phyloP scores from a whole-genome alignment of 345 rosid genomes.

The Eutrema heterophyllum region DNA sequence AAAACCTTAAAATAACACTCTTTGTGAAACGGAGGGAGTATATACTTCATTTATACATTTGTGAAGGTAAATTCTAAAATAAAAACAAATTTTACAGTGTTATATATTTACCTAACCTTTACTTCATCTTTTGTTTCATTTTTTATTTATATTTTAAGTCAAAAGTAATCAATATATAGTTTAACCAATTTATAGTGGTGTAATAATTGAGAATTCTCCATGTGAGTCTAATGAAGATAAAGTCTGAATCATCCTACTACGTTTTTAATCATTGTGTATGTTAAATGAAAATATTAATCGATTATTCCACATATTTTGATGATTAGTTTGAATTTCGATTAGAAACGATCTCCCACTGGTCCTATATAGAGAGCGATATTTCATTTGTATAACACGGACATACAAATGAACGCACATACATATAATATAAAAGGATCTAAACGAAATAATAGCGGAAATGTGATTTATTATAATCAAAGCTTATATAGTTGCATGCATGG shows the following conservation, averaged over 20 bases:
- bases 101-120: neutral
- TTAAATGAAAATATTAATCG: neutral
- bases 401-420: neutral
- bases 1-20: too few species aligned
- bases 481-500: conserved; percentile 15
- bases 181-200: neutral
- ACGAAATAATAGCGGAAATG: neutral
- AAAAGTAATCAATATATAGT: neutral
- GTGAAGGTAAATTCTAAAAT: neutral
- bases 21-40: too few species aligned
- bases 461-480: conserved; percentile 19
- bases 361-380: neutral
- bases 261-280: neutral
- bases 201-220: neutral
- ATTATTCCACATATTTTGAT: neutral
- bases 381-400: neutral
- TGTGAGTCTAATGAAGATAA: neutral
- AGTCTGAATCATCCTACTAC: neutral
- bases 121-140: neutral
- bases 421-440: neutral
- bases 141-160: neutral
- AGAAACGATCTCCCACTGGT: neutral
- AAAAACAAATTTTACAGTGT: neutral
- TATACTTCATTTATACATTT: neutral
- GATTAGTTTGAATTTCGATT: neutral